Base-by-base conservation (phyloP, 495 filamentous ascomycete species). In the Xylaria cubensis region DNA sequence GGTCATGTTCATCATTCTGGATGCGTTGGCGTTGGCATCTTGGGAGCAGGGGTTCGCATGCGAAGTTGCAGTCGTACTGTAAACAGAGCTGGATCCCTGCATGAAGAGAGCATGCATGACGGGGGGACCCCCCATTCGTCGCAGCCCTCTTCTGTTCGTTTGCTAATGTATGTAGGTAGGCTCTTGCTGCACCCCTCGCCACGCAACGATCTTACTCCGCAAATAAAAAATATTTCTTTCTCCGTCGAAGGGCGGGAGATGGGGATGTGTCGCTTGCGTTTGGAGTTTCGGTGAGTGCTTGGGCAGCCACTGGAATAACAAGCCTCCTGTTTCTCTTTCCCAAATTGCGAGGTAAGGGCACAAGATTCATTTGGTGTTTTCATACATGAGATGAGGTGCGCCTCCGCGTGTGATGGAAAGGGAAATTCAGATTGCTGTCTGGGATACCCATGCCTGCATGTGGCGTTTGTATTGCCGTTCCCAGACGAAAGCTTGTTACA, bases 1-100 rank as follows among this genome's bases (percentile, higher is more conserved):
- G 42, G 63, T 21, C 64, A 51, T 66, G 63, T 46, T 65, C 63
- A 63, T 63, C 61, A 39, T 63, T 63, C 42, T 66, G 48, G 50
- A 26, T 62, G 69, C 24, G 48, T 39, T 64, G 69, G 69, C 56
- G 69, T 71, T 71, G 69, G 59, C 46, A 64, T 71, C 50, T 42
- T 41, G 59, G 24, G 59, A 56, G 48, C 69, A 71, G 69, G 69
- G 69, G 69, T 64, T 64, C 61, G 69, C 69, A 64, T 71, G 61
- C 69, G 32, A 56, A 56, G 69, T 48, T 71, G 69, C 59, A 64
- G n/a, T 24, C 9, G 21, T 34, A 39, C 29, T 32, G 39, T 26
- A 41, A 34, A 51, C 51, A 59, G 29, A 32, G 41, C 59, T 64
- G 59, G 61, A 71, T 71, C 69, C 69, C 69, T 71, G 69, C 46